Percentiles rank a stretch among this genome's conserved stretches.
Conservation (phyloP, 768 basidiomycete genomes). For the Phanerochaete sordida region DNA sequence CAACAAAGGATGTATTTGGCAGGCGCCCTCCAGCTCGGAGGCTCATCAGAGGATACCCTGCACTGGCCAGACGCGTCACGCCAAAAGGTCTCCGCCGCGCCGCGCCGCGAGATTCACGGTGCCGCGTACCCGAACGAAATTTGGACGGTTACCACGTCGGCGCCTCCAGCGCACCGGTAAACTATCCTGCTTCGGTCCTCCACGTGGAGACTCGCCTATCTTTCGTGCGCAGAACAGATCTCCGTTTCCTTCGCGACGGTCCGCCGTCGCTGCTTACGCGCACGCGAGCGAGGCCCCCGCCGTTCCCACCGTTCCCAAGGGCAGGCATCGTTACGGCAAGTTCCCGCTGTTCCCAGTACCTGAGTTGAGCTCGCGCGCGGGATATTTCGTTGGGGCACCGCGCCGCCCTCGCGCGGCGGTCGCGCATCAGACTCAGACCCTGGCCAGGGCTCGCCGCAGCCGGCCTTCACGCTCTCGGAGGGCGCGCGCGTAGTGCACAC, state of each 20-base stretch:
- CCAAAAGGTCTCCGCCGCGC: not conserved
- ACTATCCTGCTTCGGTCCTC: not conserved
- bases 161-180: not conserved
- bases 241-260: slow-evolving; percentile 3
- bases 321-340: not conserved
- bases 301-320: not conserved
- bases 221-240: not conserved
- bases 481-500: not conserved
- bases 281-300: not conserved
- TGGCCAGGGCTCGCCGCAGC: slow-evolving; percentile 1
- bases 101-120: slow-evolving; percentile 14
- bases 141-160: not conserved
- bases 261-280: not conserved
- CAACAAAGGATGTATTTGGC: not conserved
- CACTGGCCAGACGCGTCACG: slow-evolving; percentile 1
- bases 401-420: not conserved
- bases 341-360: slow-evolving; percentile 6
- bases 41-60: not conserved
- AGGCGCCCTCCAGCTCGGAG: not conserved
- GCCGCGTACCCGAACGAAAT: slow-evolving; percentile 8
- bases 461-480: not conserved
- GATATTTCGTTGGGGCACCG: not conserved
- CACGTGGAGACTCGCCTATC: slow-evolving; percentile 10
- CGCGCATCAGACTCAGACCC: not conserved
- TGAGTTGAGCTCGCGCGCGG: not conserved